Evolutionary conservation across 1,284 basidiomycete genomes (phyloP), one percentile per base, ranked within the genome.

Genomic region (Leucocoprinus gongylophorus): DNA sequence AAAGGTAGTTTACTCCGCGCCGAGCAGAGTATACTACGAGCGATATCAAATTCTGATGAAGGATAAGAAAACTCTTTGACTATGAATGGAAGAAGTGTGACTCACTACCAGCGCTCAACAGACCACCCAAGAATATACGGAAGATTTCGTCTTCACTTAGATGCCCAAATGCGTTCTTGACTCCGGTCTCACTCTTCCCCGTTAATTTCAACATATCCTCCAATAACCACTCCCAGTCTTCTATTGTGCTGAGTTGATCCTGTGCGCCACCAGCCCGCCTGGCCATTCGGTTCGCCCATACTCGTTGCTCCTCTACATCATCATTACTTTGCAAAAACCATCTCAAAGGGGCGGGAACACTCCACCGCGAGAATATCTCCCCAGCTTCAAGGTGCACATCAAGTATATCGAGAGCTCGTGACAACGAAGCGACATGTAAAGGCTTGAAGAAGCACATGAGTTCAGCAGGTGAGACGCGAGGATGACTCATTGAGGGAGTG

Each of bases 311-410:
- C 1, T 66, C 66, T 29, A 70, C 70, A 61, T 90, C 76, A 32
- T 75, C 67, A 47, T 81, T 76, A 55, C 88, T 90, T 60, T 86
- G 88, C 29, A 97, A 71, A 64, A 97, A 88, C 83, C 91, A 95
- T 17, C 82, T 77, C 39, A 95, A 68, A 5, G 87, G 83, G 1
- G 85, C 85, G 17, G 88, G 79, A 1, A 88, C 87, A 59, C 79
- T 79, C 91, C 93, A 97, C 40, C 91, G 77, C 3, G 89, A 79
- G 18, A 97, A 72, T 44, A 92, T 90, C 68, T 97, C 94, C 13
- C 91, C 93, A 0, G 88, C 87, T 63, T 94, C 90, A n/a, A 97
- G 77, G 65, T 97, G 93, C 1, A 95, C 80, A 66, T 97, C 94
- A 44, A 97, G 77, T 45, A 93, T 81, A 64, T 97, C 94, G 30